These are phyloP conservation scores for Pythium dissimile DNA, from an alignment of 352 stramenopile species.

Conservation along the genomic window DNA sequence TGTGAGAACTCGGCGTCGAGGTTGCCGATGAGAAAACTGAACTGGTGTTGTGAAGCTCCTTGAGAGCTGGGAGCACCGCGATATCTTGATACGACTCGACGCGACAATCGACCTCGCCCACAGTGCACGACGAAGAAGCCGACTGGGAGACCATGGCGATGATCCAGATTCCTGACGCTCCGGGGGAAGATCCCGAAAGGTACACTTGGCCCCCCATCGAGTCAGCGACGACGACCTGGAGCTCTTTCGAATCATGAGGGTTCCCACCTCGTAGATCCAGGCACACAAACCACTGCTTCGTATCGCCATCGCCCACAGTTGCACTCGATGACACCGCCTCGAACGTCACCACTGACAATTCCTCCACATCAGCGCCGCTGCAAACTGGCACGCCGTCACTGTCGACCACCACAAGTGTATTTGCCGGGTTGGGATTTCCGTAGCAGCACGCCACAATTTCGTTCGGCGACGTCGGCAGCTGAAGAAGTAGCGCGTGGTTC, in stretches of 20 bases:
- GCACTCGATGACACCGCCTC: background rate
- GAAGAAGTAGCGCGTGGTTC: constrained; percentile 13
- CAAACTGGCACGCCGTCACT: background rate
- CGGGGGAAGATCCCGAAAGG: constrained; percentile 24
- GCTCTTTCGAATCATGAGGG: background rate
- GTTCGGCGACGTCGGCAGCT: background rate
- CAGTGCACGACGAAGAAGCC: too few relatives aligned
- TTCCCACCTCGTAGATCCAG: background rate
- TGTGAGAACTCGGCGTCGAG: background rate
- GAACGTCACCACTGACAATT: background rate
- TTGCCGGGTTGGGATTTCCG: background rate
- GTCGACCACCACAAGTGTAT: background rate
- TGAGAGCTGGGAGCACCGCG: too few relatives aligned
- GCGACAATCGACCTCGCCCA: constrained; percentile 7
- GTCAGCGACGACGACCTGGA: constrained; percentile 39
- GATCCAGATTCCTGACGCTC: constrained; percentile 28
- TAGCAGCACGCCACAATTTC: background rate
- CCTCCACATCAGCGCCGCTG: background rate
- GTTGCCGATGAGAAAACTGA: background rate
- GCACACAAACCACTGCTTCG: constrained; percentile 13
- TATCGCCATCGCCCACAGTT: background rate
- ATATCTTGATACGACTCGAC: background rate
- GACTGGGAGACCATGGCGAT: constrained; percentile 32
- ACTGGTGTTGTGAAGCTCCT: background rate
- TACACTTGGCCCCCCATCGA: constrained; percentile 32